A percentile compares a stretch with the other conserved stretches of the same genome.
These are phyloP conservation scores for Urtica urens DNA, from an alignment of 306 rosid genomes.

Conservation along the genomic window DNA sequence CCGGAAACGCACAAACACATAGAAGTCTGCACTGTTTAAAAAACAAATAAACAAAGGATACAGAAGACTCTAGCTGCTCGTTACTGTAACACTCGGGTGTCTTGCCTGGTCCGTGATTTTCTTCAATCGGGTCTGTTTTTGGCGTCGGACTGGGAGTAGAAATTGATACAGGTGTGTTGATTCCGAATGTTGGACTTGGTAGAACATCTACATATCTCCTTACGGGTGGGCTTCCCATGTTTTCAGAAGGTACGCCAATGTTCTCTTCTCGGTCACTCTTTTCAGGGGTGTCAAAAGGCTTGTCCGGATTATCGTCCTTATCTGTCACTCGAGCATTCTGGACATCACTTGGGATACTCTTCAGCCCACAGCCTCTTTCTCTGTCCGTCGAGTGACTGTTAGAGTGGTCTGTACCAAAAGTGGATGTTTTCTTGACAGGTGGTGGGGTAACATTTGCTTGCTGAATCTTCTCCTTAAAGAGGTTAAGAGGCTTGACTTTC, in stretches of 20 bases:
- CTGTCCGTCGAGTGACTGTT: constrained; percentile 23
- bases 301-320: constrained; percentile 16
- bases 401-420: constrained; percentile 20
- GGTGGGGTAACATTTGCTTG: constrained; percentile 26
- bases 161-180: constrained; percentile 35
- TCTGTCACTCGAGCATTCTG: constrained; percentile 26
- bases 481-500: constrained; percentile 22
- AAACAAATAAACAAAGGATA: constrained; percentile 41
- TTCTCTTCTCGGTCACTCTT: constrained; percentile 29
- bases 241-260: constrained; percentile 19
- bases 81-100: constrained; percentile 26
- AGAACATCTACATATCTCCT: constrained; percentile 32
- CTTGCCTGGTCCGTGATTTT: constrained; percentile 24
- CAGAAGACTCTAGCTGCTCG: constrained; percentile 33
- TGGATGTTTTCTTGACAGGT: constrained; percentile 23
- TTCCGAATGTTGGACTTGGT: constrained; percentile 52
- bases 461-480: constrained; percentile 28
- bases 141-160: constrained; percentile 41
- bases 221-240: constrained; percentile 20
- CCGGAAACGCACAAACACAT: constrained; percentile 19
- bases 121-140: constrained; percentile 29
- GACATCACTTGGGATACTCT: constrained; percentile 23
- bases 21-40: constrained; percentile 16
- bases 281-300: constrained; percentile 27
- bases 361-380: constrained; percentile 21